Percentiles rank a stretch among this genome's conserved stretches.
Evolutionary conservation across 2,329 filamentous ascomycete species (phyloP).

Genomic region (Ophiostoma sp.): DNA sequence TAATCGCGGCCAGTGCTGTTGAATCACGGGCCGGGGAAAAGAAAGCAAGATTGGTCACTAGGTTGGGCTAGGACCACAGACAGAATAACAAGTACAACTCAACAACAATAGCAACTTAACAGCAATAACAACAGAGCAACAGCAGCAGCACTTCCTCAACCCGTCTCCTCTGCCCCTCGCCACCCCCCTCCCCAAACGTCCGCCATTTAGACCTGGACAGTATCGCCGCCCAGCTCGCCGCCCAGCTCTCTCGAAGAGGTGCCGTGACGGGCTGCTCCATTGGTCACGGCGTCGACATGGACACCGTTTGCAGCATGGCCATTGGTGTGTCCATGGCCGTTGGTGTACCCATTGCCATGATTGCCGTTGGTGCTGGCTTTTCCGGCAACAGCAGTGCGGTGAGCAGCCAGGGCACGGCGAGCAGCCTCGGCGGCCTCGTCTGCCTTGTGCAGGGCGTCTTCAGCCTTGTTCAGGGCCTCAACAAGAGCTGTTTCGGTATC

Average conservation of each 20-base stretch:
- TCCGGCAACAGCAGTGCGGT: conserved; percentile 28
- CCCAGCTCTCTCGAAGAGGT: conserved; percentile 51
- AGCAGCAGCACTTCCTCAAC: not conserved
- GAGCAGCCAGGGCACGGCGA: conserved; percentile 40
- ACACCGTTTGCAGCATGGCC: conserved; percentile 14
- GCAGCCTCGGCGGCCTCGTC: conserved; percentile 46
- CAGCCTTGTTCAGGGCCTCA: conserved; percentile 42
- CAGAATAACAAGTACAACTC: not conserved
- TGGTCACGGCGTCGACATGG: conserved; percentile 21
- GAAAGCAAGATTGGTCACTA: not conserved
- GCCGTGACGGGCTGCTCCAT: conserved; percentile 38
- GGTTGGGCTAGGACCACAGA: not conserved
- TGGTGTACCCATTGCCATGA: conserved; percentile 4
- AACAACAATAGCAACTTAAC: not conserved
- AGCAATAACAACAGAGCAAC: not conserved
- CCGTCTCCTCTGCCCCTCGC: not conserved
- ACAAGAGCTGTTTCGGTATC: conserved; percentile 41
- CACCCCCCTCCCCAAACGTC: conserved; percentile 1
- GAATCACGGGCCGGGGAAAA: conserved; percentile 16
- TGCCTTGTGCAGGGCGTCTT: conserved; percentile 43
- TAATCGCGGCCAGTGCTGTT: conserved; percentile 19
- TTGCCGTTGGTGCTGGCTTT: conserved; percentile 10
- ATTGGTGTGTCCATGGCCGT: conserved; percentile 22
- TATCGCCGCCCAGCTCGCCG: conserved; percentile 61
- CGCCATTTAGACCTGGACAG: conserved; percentile 29